These are phyloP conservation scores for Ophiosphaerella herpotricha DNA, from an alignment of 2,329 filamentous ascomycete genomes.

Conservation along the genomic window DNA sequence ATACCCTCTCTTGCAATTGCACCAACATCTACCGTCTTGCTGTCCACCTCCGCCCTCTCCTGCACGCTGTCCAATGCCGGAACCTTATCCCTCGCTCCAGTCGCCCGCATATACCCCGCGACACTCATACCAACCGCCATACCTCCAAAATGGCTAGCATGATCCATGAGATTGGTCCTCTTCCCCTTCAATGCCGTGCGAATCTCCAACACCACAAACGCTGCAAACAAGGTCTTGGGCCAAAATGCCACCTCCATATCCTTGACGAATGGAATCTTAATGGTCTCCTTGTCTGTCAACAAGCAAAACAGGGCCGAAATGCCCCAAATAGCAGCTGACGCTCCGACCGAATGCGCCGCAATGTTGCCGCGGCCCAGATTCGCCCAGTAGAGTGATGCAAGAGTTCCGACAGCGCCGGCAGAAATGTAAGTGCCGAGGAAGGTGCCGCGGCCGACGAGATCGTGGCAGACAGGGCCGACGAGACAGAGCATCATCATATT, in stretches of 20 bases:
- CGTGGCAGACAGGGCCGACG: constrained; percentile 59
- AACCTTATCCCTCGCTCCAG: constrained; percentile 27
- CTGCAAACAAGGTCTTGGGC: constrained; percentile 35
- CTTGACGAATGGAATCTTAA: constrained; percentile 39
- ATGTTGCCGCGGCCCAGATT: constrained; percentile 37
- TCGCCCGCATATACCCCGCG: constrained; percentile 33
- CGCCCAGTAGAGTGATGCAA: constrained; percentile 38
- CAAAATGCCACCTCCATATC: constrained; percentile 33
- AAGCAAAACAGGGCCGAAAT: constrained; percentile 36
- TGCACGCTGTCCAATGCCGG: constrained; percentile 9
- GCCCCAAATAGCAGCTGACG: constrained; percentile 41
- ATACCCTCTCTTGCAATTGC: constrained; percentile 27
- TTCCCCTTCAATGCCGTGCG: constrained; percentile 14
- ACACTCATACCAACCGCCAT: constrained; percentile 29
- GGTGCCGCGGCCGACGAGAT: constrained; percentile 41
- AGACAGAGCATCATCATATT: constrained; percentile 72
- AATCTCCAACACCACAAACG: constrained; percentile 34
- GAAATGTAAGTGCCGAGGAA: constrained; percentile 44
- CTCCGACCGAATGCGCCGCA: constrained; percentile 37
- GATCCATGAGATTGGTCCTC: constrained; percentile 27
- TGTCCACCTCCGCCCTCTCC: constrained; percentile 12
- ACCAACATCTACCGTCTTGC: constrained; percentile 30
- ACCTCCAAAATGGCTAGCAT: constrained; percentile 46
- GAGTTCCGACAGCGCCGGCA: constrained; percentile 40
- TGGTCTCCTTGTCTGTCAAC: constrained; percentile 35